A percentile compares a stretch with the other conserved stretches of the same genome.
These are phyloP conservation scores for Yamadazyma laniorum DNA, from an alignment of 805 yeast species.

Conservation along the genomic window DNA sequence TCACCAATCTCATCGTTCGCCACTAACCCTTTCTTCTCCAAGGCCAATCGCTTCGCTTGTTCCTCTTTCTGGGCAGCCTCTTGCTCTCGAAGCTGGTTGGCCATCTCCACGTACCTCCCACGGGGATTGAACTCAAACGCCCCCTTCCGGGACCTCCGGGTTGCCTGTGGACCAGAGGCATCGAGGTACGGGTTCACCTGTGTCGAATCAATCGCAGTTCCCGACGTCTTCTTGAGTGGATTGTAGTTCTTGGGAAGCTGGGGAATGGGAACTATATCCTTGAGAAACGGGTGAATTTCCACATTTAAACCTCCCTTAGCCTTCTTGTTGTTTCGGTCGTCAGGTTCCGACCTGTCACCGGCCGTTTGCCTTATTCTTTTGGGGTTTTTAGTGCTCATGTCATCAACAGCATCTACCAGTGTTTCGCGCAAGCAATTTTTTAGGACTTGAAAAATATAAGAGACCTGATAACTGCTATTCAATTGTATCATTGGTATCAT, in stretches of 20 bases:
- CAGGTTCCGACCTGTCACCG: too few relatives aligned
- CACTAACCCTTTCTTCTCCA: conserved; percentile 39
- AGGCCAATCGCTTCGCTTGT: conserved; percentile 24
- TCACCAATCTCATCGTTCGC: conserved; percentile 60
- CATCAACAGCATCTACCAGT: too few relatives aligned
- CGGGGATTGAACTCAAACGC: conserved; percentile 50
- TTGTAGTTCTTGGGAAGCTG: conserved; percentile 24
- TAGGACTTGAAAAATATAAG: too few relatives aligned
- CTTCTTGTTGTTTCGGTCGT: too few relatives aligned
- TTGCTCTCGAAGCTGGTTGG: conserved; percentile 49
- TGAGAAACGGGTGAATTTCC: conserved; percentile 39
- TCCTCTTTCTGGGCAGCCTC: conserved; percentile 39
- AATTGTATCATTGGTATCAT: too few relatives aligned
- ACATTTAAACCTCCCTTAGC: conserved; percentile 29
- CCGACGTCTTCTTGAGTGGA: conserved; percentile 28
- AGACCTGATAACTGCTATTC: too few relatives aligned
- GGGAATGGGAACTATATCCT: conserved; percentile 24
- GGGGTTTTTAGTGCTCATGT: too few relatives aligned
- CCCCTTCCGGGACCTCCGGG: conserved; percentile 28
- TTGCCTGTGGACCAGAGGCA: background rate
- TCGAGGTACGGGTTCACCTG: conserved; percentile 38
- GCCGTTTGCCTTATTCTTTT: too few relatives aligned
- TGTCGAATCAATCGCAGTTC: conserved; percentile 28
- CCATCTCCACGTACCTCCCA: conserved; percentile 63
- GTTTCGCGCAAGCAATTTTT: too few relatives aligned